phyloP scores from a whole-genome alignment of 352 stramenopile genomes.

The Peronospora belbahrii region DNA sequence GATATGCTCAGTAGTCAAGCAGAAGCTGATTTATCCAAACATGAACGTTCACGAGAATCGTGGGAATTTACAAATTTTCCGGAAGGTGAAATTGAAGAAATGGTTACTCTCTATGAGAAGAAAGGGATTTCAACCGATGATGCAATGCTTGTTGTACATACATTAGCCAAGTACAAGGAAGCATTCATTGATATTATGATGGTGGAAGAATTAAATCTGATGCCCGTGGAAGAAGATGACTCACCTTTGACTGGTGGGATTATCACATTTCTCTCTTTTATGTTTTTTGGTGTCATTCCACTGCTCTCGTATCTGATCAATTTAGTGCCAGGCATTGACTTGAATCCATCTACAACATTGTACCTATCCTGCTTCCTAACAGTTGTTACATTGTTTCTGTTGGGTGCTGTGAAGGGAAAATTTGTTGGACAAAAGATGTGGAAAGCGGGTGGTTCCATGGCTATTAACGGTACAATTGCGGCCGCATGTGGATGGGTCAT shows the following conservation, averaged over 20 bases:
- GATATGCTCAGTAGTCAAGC: slow-evolving; percentile 92
- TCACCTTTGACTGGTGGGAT: slow-evolving; percentile 75
- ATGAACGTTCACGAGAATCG: slow-evolving; percentile 87
- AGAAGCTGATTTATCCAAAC: slow-evolving; percentile 89
- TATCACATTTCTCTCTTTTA: slow-evolving; percentile 88
- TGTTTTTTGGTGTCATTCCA: slow-evolving; percentile 88
- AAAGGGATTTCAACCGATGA: slow-evolving; percentile 88
- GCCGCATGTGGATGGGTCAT: slow-evolving; percentile 76
- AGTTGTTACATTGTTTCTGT: slow-evolving; percentile 89
- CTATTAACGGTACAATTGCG: slow-evolving; percentile 65
- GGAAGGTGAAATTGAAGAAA: slow-evolving; percentile 94
- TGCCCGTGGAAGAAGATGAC: slow-evolving; percentile 90
- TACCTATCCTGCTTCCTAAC: slow-evolving; percentile 92
- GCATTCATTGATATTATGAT: slow-evolving; percentile 98
- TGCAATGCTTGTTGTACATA: slow-evolving; percentile 87
- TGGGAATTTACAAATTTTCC: slow-evolving; percentile 96
- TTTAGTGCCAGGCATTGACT: slow-evolving; percentile 57
- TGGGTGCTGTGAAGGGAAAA: slow-evolving; percentile 89
- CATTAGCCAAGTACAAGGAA: slow-evolving; percentile 94
- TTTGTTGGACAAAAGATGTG: slow-evolving; percentile 79
- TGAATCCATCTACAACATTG: slow-evolving; percentile 57
- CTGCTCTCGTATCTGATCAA: slow-evolving; percentile 91
- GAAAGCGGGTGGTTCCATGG: slow-evolving; percentile 59
- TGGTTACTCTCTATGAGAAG: slow-evolving; percentile 94
- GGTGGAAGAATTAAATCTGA: slow-evolving; percentile 92